phyloP scores from a whole-genome alignment of 192 early-diverging fungal species.

The Rhizophagus clarus region DNA sequence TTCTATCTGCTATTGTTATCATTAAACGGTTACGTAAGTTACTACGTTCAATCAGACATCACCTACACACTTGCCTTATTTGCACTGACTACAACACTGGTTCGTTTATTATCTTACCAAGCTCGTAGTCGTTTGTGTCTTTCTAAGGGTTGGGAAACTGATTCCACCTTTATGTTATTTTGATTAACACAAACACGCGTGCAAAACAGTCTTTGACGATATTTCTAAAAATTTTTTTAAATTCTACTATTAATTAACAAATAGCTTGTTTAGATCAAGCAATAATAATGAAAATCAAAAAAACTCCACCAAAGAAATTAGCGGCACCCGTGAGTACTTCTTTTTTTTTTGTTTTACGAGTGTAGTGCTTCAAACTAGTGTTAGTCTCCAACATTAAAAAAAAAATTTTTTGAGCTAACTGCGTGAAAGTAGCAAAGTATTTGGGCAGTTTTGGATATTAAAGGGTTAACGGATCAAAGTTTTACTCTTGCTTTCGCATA shows the following conservation, averaged over 20 bases:
- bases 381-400: neutral
- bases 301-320: conserved; percentile 32
- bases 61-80: neutral
- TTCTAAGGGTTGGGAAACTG: conserved; percentile 29
- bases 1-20: neutral
- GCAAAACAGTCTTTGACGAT: conserved; percentile 5
- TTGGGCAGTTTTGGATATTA: neutral
- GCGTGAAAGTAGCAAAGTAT: neutral
- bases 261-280: conserved; percentile 16
- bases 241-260: neutral
- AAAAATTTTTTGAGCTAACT: neutral
- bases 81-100: neutral
- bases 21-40: neutral
- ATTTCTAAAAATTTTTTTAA: conserved; percentile 2
- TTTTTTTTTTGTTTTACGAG: neutral
- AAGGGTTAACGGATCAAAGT: conserved; percentile 7
- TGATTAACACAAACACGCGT: conserved; percentile 15
- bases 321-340: conserved; percentile 18
- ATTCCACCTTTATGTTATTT: conserved; percentile 1
- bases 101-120: neutral
- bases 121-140: neutral
- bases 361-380: neutral
- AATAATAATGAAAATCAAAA: conserved; percentile 33
- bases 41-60: neutral
- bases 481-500: neutral